Percentiles rank a stretch among this genome's conserved stretches.
Conservation (phyloP, 2,329 filamentous ascomycete species). For the Dactylellina leptospora region DNA sequence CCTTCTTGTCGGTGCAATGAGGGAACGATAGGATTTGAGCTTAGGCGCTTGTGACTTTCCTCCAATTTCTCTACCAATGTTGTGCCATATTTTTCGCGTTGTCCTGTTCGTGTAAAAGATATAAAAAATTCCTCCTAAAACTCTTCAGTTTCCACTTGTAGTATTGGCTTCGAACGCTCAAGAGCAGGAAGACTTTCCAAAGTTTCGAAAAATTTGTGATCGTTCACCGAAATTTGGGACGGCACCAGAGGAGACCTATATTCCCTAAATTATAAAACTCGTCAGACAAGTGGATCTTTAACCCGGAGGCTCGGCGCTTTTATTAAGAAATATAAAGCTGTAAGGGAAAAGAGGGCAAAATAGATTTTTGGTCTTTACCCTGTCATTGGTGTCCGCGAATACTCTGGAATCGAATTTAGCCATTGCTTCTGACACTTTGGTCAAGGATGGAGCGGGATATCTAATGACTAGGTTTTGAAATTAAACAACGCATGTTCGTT, state of each 20-base stretch:
- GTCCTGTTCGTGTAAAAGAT: no score
- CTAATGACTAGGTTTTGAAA: slow-evolving; percentile 33
- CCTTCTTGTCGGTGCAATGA: not conserved
- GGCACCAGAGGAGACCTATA: no score
- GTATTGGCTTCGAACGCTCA: no score
- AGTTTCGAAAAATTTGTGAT: no score
- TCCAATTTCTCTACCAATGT: slow-evolving; percentile 18
- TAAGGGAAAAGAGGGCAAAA: no score
- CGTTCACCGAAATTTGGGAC: no score
- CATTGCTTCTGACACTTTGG: slow-evolving; percentile 22
- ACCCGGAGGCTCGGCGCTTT: not conserved
- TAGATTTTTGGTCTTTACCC: no score
- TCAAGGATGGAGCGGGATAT: slow-evolving; percentile 25
- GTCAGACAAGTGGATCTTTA: slow-evolving; percentile 10
- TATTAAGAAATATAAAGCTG: not conserved
- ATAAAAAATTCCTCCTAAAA: no score
- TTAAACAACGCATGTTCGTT: slow-evolving; percentile 48
- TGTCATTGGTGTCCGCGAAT: no score
- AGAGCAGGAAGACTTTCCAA: not conserved
- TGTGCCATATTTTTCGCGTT: no score
- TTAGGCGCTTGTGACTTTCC: not conserved
- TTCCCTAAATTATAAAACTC: slow-evolving; percentile 12
- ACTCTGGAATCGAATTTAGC: slow-evolving; percentile 45
- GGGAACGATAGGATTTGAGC: no score
- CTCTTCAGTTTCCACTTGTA: no score